Evolutionary conservation across 805 yeast genomes (phyloP).

Genomic region (Lachancea nothofagi): DNA sequence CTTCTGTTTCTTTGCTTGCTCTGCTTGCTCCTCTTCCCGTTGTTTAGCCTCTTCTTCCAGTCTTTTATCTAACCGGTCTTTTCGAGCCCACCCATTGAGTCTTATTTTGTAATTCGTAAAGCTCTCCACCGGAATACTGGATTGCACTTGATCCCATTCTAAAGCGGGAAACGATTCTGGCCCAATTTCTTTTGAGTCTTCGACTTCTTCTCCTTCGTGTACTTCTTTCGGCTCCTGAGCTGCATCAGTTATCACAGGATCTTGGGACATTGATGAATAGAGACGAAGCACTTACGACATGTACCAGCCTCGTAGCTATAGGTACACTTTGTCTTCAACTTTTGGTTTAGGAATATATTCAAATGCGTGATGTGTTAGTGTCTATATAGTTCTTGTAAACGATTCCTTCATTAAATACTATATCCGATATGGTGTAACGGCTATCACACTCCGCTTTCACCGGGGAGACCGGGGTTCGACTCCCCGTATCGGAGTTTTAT

Average conservation of each 20-base stretch:
- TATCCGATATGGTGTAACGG: slow-evolving; percentile 24
- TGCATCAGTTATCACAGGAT: not conserved
- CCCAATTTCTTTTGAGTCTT: not conserved
- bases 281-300: no score
- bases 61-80: slow-evolving; percentile 10
- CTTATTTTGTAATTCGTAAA: slow-evolving; percentile 27
- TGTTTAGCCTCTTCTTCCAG: not conserved
- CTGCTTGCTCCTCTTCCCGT: not conserved
- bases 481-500: slow-evolving; percentile 11
- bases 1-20: slow-evolving; percentile 1
- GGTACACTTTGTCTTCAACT: no score
- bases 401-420: no score
- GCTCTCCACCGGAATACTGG: slow-evolving; percentile 19
- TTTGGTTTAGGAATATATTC: no score
- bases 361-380: no score
- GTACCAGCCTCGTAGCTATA: no score
- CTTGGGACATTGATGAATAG: slow-evolving; percentile 1
- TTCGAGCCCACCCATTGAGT: slow-evolving; percentile 27
- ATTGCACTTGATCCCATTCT: slow-evolving; percentile 22
- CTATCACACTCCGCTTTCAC: slow-evolving; percentile 17
- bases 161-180: slow-evolving; percentile 16
- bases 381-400: no score
- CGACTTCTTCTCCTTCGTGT: slow-evolving; percentile 6
- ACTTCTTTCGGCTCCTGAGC: not conserved
- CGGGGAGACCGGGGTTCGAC: slow-evolving; percentile 10